Conservation (phyloP, 495 filamentous ascomycete species). For the Neurospora sublineolata region DNA sequence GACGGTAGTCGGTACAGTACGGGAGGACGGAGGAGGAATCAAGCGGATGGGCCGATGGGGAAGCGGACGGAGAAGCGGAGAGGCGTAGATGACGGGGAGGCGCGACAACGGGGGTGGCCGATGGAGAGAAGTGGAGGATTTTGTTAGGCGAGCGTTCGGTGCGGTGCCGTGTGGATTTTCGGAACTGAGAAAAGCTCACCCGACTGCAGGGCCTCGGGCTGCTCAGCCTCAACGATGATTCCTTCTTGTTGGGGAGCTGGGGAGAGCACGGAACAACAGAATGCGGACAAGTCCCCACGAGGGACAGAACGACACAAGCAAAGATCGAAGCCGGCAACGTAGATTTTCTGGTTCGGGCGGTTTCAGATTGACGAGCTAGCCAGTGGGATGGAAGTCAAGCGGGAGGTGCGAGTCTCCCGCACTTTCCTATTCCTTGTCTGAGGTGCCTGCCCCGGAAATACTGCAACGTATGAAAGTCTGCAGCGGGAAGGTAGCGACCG, state of each 20-base stretch:
- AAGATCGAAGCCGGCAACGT: neutral
- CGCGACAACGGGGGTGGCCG: neutral
- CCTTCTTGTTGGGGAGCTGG: neutral
- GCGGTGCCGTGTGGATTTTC: slow-evolving; percentile 2
- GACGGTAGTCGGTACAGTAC: neutral
- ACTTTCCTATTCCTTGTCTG: neutral
- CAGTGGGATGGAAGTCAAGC: neutral
- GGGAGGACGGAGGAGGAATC: neutral
- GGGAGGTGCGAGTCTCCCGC: neutral
- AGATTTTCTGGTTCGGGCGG: neutral
- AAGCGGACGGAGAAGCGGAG: slow-evolving; percentile 3
- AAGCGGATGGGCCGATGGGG: neutral
- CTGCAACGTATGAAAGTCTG: neutral
- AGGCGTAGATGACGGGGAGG: neutral
- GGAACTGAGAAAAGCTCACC: neutral
- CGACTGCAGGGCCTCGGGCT: neutral
- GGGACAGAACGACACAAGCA: neutral
- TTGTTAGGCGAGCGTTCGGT: slow-evolving; percentile 4
- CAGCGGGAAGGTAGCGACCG: neutral
- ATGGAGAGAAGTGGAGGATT: slow-evolving; percentile 3
- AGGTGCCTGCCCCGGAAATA: neutral
- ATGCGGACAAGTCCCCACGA: neutral
- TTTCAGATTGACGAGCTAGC: neutral
- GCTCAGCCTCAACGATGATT: neutral
- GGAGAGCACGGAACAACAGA: neutral